phyloP scores from a whole-genome alignment of 2,329 filamentous ascomycete genomes.

The Pseudocercospora eumusae region DNA sequence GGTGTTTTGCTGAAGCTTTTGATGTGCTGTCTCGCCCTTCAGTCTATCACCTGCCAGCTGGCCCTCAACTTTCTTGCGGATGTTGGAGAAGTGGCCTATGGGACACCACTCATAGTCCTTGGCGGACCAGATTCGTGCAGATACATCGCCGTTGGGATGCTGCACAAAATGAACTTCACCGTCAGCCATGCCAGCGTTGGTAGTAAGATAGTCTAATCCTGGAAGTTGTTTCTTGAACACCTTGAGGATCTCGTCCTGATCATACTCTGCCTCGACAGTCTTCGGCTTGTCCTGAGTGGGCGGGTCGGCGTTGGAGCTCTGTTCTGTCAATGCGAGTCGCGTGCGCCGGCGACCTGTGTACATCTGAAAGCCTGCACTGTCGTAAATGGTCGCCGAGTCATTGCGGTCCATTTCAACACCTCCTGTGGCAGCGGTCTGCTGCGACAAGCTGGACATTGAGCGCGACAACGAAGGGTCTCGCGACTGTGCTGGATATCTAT shows the following conservation, averaged over 20 bases:
- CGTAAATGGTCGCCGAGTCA: slow-evolving; percentile 19
- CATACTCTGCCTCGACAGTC: slow-evolving; percentile 36
- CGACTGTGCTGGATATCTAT: slow-evolving; percentile 34
- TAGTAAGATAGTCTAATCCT: slow-evolving; percentile 43
- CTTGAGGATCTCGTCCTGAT: slow-evolving; percentile 39
- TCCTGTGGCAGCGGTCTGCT: slow-evolving; percentile 23
- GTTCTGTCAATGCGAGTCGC: slow-evolving; percentile 10
- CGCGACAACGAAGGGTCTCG: slow-evolving; percentile 32
- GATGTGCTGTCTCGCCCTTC: slow-evolving; percentile 39
- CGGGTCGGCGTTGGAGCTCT: slow-evolving; percentile 34
- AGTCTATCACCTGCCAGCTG: slow-evolving; percentile 46
- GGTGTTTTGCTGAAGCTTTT: slow-evolving; percentile 41
- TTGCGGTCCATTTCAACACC: slow-evolving; percentile 27
- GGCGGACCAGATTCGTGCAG: slow-evolving; percentile 51
- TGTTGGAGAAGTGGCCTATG: slow-evolving; percentile 48
- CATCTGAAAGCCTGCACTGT: slow-evolving; percentile 37
- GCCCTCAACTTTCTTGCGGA: slow-evolving; percentile 47
- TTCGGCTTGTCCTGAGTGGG: slow-evolving; percentile 32
- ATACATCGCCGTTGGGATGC: slow-evolving; percentile 51
- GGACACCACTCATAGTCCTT: slow-evolving; percentile 47
- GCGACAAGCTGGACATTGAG: slow-evolving; percentile 35
- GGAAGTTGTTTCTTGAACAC: slow-evolving; percentile 48
- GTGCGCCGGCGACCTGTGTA: slow-evolving; percentile 32
- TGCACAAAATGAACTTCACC: slow-evolving; percentile 50
- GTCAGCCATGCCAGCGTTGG: slow-evolving; percentile 39